phyloP scores from a whole-genome alignment of 2,329 filamentous ascomycete genomes.

The Escovopsis sp. region DNA sequence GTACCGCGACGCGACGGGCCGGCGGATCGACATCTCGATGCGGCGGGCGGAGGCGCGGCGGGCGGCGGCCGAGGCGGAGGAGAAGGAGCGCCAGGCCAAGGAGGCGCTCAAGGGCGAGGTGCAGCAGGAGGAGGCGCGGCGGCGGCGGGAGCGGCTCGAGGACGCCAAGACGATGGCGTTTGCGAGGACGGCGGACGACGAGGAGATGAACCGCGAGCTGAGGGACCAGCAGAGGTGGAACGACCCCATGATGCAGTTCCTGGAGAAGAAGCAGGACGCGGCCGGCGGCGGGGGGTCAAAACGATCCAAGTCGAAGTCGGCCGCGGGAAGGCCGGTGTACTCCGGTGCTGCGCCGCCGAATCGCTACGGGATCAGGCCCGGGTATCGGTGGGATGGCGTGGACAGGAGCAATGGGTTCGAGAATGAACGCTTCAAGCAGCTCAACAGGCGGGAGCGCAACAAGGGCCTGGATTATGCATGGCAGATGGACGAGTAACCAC shows the following conservation, averaged over 20 bases:
- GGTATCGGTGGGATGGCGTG: conserved; percentile 93
- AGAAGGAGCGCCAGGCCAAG: conserved; percentile 51
- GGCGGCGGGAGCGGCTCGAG: conserved; percentile 51
- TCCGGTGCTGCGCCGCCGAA: conserved; percentile 73
- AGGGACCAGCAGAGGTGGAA: conserved; percentile 74
- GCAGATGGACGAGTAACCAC: conserved; percentile 77
- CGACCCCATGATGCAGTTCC: conserved; percentile 76
- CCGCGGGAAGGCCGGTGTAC: conserved; percentile 51
- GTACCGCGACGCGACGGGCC: conserved; percentile 85
- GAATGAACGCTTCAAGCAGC: conserved; percentile 76
- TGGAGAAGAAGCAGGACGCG: conserved; percentile 35
- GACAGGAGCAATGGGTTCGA: conserved; percentile 91
- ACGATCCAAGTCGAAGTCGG: conserved; percentile 16
- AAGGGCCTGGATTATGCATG: conserved; percentile 79
- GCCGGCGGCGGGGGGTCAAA: conserved; percentile 9
- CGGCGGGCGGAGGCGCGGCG: conserved; percentile 74
- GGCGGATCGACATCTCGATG: conserved; percentile 88
- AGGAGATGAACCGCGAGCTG: conserved; percentile 70
- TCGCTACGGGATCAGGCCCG: conserved; percentile 82
- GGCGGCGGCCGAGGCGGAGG: conserved; percentile 49
- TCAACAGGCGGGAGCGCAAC: conserved; percentile 63
- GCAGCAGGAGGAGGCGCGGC: conserved; percentile 54
- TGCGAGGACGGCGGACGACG: conserved; percentile 70
- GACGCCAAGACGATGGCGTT: conserved; percentile 75
- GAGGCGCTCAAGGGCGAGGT: conserved; percentile 73